Conservation (phyloP, 1,139 yeast species). For the Arxiozyma slooffiae region DNA sequence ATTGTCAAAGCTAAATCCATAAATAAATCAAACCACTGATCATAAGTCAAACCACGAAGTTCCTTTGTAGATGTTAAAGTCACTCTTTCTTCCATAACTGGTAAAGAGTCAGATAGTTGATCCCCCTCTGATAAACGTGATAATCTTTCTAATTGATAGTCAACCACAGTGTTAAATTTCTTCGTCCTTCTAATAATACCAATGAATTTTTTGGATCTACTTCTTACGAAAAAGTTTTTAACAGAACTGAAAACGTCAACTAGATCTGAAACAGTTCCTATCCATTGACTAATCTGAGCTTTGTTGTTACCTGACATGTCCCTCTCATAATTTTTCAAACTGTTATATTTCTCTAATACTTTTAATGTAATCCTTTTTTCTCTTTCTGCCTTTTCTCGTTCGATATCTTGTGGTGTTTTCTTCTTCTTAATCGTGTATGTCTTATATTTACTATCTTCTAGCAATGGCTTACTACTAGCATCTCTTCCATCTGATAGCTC, state of each 20-base stretch:
- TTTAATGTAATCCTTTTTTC: conserved; percentile 50
- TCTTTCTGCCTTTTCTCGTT: conserved; percentile 47
- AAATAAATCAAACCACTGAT: conserved; percentile 76
- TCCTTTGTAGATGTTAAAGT: conserved; percentile 36
- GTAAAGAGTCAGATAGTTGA: conserved; percentile 29
- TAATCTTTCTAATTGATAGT: conserved; percentile 61
- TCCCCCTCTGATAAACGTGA: conserved; percentile 59
- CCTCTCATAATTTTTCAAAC: conserved; percentile 50
- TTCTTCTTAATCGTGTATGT: conserved; percentile 25
- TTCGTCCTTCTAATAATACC: conserved; percentile 62
- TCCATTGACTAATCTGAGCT: conserved; percentile 70
- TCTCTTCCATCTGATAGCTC: conserved; percentile 14
- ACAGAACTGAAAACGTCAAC: conserved; percentile 75
- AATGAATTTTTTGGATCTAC: conserved; percentile 56
- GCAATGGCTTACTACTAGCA: conserved; percentile 27
- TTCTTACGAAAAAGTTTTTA: conserved; percentile 67
- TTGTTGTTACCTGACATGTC: conserved; percentile 43
- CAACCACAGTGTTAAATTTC: conserved; percentile 53
- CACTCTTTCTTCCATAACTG: conserved; percentile 34
- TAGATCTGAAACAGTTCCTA: conserved; percentile 71
- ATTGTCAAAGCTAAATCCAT: conserved; percentile 65
- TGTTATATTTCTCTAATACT: conserved; percentile 55
- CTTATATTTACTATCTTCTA: conserved; percentile 31
- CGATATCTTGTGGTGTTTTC: conserved; percentile 37
- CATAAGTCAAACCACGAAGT: conserved; percentile 68